Percentiles rank a stretch among this genome's conserved stretches.
Evolutionary conservation across 192 early-diverging fungal genomes (phyloP).

Genomic region (Gaertneriomyces sp.): DNA sequence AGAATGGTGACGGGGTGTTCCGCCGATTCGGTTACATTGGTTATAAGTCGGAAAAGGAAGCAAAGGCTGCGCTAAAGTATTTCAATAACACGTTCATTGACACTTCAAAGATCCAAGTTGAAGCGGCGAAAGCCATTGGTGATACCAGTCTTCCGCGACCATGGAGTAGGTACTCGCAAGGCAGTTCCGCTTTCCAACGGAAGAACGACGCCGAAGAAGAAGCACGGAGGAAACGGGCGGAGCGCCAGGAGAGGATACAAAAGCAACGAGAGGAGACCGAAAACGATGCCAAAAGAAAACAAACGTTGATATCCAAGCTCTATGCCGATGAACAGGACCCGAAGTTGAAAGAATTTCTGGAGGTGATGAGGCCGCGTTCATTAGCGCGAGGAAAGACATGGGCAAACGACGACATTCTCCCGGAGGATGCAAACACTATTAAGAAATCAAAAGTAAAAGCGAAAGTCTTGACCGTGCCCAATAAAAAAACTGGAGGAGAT

Average conservation of each 20-base stretch:
- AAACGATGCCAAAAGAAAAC: slow-evolving; percentile 46
- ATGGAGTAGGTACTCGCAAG: slow-evolving; percentile 86
- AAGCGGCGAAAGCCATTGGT: slow-evolving; percentile 82
- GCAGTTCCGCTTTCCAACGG: slow-evolving; percentile 72
- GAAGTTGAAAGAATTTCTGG: slow-evolving; percentile 78
- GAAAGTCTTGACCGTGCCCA: slow-evolving; percentile 46
- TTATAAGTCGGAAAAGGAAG: slow-evolving; percentile 82
- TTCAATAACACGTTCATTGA: slow-evolving; percentile 92
- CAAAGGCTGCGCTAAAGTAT: slow-evolving; percentile 71
- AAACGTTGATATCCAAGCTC: slow-evolving; percentile 45
- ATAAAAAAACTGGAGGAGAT: slow-evolving; percentile 60
- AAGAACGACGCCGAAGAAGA: slow-evolving; percentile 32
- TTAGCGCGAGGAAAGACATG: slow-evolving; percentile 70
- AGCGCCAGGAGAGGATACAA: slow-evolving; percentile 22
- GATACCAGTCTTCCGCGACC: slow-evolving; percentile 78
- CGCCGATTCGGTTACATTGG: slow-evolving; percentile 93
- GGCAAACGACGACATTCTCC: slow-evolving; percentile 80
- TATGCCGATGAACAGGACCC: slow-evolving; percentile 66
- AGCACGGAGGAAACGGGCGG: slow-evolving; percentile 30
- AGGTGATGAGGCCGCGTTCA: slow-evolving; percentile 80
- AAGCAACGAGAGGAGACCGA: slow-evolving; percentile 21
- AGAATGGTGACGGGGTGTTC: slow-evolving; percentile 72
- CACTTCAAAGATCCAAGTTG: slow-evolving; percentile 83
- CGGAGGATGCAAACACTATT: neutral
- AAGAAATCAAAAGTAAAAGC: slow-evolving; percentile 43